Percentiles rank a stretch among this genome's conserved stretches.
Evolutionary conservation across 2,329 filamentous ascomycete species (phyloP).

Genomic region (Apiospora kogelbergensis): DNA sequence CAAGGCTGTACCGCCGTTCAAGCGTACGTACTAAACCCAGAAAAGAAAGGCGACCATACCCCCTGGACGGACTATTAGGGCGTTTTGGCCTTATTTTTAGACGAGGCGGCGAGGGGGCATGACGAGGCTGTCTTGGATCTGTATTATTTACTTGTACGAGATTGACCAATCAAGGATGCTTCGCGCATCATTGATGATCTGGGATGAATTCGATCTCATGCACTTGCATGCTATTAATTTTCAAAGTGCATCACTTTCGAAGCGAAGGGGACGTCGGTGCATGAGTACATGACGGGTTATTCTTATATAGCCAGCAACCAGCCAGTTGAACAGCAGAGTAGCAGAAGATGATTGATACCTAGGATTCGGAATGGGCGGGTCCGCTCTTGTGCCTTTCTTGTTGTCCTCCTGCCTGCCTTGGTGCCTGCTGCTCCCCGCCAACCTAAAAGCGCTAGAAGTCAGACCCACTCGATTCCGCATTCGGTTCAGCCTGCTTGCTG

Average conservation of each 20-base stretch:
- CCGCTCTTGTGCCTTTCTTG: too few species aligned
- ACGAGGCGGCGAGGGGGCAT: neutral
- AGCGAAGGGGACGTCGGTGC: neutral
- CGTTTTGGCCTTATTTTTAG: neutral
- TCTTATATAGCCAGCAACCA: too few species aligned
- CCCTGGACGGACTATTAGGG: neutral
- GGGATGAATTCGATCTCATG: neutral
- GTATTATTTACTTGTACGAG: neutral
- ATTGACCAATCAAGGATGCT: neutral
- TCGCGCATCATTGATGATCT: neutral
- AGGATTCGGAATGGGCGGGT: too few species aligned
- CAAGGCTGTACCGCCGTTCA: slow-evolving; percentile 94
- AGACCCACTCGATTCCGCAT: too few species aligned
- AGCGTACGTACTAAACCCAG: slow-evolving; percentile 73
- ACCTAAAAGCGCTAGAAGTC: too few species aligned
- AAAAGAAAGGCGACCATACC: neutral
- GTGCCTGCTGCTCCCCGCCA: too few species aligned
- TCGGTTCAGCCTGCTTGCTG: too few species aligned
- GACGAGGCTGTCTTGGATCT: neutral
- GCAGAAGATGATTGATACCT: too few species aligned
- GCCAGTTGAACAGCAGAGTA: too few species aligned
- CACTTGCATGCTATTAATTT: neutral
- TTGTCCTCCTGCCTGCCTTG: too few species aligned
- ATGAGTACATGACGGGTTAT: too few species aligned
- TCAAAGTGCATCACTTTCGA: neutral